phyloP scores from a whole-genome alignment of 2,329 filamentous ascomycete genomes.

The Monilinia fructicola region DNA sequence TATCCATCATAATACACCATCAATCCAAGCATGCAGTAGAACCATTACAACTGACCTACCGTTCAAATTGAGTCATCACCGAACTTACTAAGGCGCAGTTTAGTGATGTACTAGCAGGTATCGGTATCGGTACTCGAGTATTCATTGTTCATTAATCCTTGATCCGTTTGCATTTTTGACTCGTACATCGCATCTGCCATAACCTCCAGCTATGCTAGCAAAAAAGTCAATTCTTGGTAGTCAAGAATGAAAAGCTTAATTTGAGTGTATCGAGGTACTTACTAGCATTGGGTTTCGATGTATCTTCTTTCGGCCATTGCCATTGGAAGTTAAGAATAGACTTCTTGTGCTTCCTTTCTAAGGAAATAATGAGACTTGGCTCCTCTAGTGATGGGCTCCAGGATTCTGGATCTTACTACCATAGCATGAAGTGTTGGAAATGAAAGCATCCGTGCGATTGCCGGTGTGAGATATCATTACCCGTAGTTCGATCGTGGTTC shows the following conservation, averaged over 20 bases:
- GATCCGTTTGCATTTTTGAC: not conserved
- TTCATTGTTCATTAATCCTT: too few relatives aligned
- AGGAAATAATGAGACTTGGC: not conserved
- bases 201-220: too few relatives aligned
- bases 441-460: not conserved
- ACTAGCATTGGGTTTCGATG: not conserved
- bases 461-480: not conserved
- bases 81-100: conserved; percentile 4
- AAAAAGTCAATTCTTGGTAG: not conserved
- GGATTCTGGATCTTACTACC: not conserved
- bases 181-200: too few relatives aligned
- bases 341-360: not conserved
- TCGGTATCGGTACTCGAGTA: too few relatives aligned
- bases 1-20: too few relatives aligned
- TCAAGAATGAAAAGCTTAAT: not conserved
- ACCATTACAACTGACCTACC: too few relatives aligned
- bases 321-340: not conserved
- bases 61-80: conserved; percentile 18
- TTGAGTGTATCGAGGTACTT: not conserved
- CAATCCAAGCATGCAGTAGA: too few relatives aligned
- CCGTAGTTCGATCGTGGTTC: not conserved
- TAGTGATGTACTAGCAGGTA: not conserved
- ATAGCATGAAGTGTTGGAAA: not conserved
- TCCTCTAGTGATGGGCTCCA: not conserved
- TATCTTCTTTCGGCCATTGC: not conserved